Base-by-base conservation (phyloP, 2,329 filamentous ascomycete genomes). In the Sporothrix inflata region DNA sequence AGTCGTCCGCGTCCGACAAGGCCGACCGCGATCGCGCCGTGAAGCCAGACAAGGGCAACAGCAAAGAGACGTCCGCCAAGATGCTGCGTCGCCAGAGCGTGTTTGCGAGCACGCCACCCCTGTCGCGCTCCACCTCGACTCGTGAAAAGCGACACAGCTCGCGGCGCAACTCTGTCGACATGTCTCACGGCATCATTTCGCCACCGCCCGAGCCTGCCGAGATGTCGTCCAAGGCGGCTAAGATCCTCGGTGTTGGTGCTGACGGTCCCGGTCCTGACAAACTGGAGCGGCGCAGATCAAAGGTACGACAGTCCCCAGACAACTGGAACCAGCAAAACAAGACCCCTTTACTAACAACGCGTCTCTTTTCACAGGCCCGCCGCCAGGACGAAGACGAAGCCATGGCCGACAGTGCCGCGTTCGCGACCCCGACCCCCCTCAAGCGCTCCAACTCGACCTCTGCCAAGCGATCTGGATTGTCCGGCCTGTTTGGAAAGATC, bases 151-250 rank as follows among this genome's bases (percentile, higher is more conserved):
- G 89, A 51, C 83, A 86, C 34, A 87, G 82, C 47, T 91, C 92
- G 70, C 88, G 92, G 71, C 90, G 91, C 49, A 86, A 90, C 74
- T 92, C 93, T 0, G 81, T 91, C 19, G 92, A 93, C 70, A 87
- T 90, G 74, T 84, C 84, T 38, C 85, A 85, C 74, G 91, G 89
- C 8, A 83, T 94, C 73, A 85, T 88, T 61, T 93, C 92, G 24
- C 92, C 93, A 3, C 91, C 92, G 9, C 89, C 91, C 1, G 93
- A 94, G 40, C 88, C 91, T 42, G 83, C 85, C 55, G 87, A 88
- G 69, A 86, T 93, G 78, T 87, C 90, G 8, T 86, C 89, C 61
- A 97, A 97, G 81, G 93, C 93, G 38, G 92, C 93, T 42, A 94
- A 90, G 80, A 82, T 95, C 69, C 89, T 96, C 2, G 89, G 94